Base-by-base conservation (phyloP, 176 grass and related monocot species). In the Zea luxurians region DNA sequence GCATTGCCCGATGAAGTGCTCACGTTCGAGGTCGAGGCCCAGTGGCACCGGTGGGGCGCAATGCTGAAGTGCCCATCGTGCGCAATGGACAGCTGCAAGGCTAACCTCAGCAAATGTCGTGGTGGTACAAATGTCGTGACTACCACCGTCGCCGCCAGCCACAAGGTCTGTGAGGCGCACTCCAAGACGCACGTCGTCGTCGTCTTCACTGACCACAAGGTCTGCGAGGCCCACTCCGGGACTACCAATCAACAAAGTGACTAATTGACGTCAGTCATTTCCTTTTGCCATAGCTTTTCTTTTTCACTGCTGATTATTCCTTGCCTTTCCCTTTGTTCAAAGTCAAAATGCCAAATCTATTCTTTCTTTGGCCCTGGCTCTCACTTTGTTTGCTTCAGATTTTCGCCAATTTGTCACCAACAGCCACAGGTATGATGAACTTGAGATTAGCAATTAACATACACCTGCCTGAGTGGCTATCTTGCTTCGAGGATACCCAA, bases 151-250 rank as follows among this genome's bases (percentile, higher is more conserved):
- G 96, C 27, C 27, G 27, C 27, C 27, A 27, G 27, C 34, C 96
- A 98, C 79, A 98, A 98, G 85, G 96, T 95, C 49, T 98, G 96
- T 77, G 96, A 94, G 92, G 83, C 74, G 44, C 96, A 98, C 81
- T 92, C 89, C 61, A 98, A 98, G 87, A 92, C 96, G 13, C 87
- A 92, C 35, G 48, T 92, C 65, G 96, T 98, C 88, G 89, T 98
- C 70, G 63, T 76, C 49, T 27, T 27, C 27, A 27, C 27, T 27
- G 27, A 27, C 27, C 27, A 27, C 27, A 27, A 27, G 27, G 92
- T 92, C 59, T 65, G 81, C 12, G 89, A 98, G 75, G 91, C 92
- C 86, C 90, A 92, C 78, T 98, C 27, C 27, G 1, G 27, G 27
- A 27, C 21, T 12, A 35, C 61, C 52, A 41, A 55, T 35, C 47